Percentiles rank a stretch among this genome's conserved stretches.
Evolutionary conservation across 2,329 filamentous ascomycete species (phyloP).

Genomic region (Alternaria brassicae): DNA sequence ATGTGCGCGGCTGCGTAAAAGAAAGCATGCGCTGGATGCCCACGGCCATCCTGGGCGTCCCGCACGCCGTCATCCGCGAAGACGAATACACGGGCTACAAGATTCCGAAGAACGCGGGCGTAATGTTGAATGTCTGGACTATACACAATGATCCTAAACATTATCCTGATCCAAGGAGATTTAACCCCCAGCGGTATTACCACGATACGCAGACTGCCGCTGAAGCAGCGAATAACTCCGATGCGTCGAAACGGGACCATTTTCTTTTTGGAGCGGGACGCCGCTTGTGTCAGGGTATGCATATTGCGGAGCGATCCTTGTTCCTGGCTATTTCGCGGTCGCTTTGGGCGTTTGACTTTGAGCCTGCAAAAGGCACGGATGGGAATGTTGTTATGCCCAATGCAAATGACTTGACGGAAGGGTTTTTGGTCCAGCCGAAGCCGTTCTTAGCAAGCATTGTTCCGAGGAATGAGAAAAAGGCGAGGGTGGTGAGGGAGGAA

Average conservation of each 20-base stretch:
- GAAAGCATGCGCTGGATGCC: conserved; percentile 45
- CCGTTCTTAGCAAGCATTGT: conserved; percentile 26
- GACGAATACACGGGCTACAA: conserved; percentile 44
- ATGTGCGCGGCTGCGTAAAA: conserved; percentile 39
- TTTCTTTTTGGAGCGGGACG: conserved; percentile 51
- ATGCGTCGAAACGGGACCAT: conserved; percentile 42
- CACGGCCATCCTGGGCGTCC: conserved; percentile 30
- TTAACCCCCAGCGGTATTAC: conserved; percentile 54
- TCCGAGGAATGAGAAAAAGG: conserved; percentile 19
- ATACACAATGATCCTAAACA: conserved; percentile 51
- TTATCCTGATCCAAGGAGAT: conserved; percentile 52
- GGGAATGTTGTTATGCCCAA: conserved; percentile 21
- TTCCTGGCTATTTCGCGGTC: conserved; percentile 43
- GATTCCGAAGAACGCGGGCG: conserved; percentile 49
- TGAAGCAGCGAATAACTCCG: conserved; percentile 43
- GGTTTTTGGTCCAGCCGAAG: conserved; percentile 26
- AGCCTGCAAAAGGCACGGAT: background rate
- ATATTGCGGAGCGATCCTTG: conserved; percentile 45
- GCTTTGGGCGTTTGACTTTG: conserved; percentile 46
- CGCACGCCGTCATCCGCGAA: conserved; percentile 35
- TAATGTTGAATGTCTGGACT: conserved; percentile 48
- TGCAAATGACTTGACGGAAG: conserved; percentile 24
- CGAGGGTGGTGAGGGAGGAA: conserved; percentile 14
- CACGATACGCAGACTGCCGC: conserved; percentile 37
- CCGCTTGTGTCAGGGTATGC: conserved; percentile 49